A percentile compares a stretch with the other conserved stretches of the same genome.
Conservation (phyloP, 2,329 filamentous ascomycete species). For the Ilyonectria destructans region DNA sequence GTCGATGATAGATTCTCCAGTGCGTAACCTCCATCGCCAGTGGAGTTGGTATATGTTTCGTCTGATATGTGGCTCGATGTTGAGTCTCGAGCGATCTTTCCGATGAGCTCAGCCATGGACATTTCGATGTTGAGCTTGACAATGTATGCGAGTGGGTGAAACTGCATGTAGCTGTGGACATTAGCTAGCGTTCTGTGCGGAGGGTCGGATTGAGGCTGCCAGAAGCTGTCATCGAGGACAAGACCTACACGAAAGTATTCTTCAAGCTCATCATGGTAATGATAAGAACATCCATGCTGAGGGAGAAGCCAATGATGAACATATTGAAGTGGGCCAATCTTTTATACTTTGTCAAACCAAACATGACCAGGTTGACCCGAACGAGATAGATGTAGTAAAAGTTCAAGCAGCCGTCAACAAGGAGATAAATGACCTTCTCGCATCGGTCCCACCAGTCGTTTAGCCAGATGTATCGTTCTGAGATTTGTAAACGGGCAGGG, state of each 20-base stretch:
- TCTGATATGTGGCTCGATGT: slow-evolving; percentile 38
- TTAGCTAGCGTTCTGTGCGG: background rate
- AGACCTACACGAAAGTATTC: slow-evolving; percentile 49
- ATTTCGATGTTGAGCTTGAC: slow-evolving; percentile 71
- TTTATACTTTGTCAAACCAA: slow-evolving; percentile 47
- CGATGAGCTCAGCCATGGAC: slow-evolving; percentile 69
- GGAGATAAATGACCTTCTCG: slow-evolving; percentile 50
- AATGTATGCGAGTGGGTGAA: slow-evolving; percentile 68
- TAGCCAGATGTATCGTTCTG: slow-evolving; percentile 44
- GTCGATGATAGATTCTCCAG: slow-evolving; percentile 9
- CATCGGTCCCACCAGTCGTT: slow-evolving; percentile 49
- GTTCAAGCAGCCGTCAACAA: slow-evolving; percentile 45
- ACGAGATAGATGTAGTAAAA: slow-evolving; percentile 49
- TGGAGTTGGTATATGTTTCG: slow-evolving; percentile 37
- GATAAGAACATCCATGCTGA: slow-evolving; percentile 49
- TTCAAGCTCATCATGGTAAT: slow-evolving; percentile 50
- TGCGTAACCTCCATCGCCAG: slow-evolving; percentile 34
- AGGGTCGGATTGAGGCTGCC: no score
- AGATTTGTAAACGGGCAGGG: slow-evolving; percentile 46
- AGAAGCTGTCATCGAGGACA: background rate
- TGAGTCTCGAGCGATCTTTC: slow-evolving; percentile 52
- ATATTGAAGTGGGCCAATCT: slow-evolving; percentile 49
- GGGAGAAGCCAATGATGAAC: slow-evolving; percentile 49
- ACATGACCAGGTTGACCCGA: slow-evolving; percentile 39
- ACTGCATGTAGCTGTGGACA: slow-evolving; percentile 59